Base-by-base conservation (phyloP, 805 yeast species). In the Ogataea glucozyma region DNA sequence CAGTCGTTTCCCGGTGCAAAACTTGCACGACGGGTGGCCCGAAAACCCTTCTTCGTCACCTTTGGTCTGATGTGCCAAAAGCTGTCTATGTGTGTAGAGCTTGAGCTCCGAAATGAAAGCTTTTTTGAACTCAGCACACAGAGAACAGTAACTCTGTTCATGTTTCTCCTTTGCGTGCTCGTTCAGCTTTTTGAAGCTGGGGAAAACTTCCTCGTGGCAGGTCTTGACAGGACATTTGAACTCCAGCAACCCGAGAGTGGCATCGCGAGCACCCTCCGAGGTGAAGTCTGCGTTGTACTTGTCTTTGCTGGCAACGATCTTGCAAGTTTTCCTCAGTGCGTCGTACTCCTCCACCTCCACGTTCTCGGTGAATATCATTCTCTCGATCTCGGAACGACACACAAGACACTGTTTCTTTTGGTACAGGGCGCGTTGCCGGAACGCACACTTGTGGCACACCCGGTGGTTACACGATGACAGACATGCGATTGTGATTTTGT, bases 21-120 rank as follows among this genome's bases (percentile, higher is more conserved):
- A 85, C 50, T 77, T 77, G 71, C 99, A 93, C 48, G 72, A 68
- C 0, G 98, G 97, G 61, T 90, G 98, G 0, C 98, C 98, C 9
- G 64, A 71, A 62, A 90, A 90, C 0, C 96, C 96, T 6, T 69
- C 68, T 30, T 70, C 73, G 55, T 90, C 96, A 38, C 97, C 97
- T 27, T 68, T 71, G 3, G 72, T 63, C 58, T 83, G 83, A 64
- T 93, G 99, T 32, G 65, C 72, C 46, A 78, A 79, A 32, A 91
- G 70, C 52, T 79, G 83, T 41, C 77, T 77, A 27, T 72, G 72
- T 0, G 81, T 73, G 59, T 78, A 87, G 12, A 85, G 61, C 32
- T 72, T 70, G 39, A 87, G 70, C 58, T 93, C 98, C 6, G 69
- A 61, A 3, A 88, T 75, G 60, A 93, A 91, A 2, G 85, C 85